Percentiles rank a stretch among this genome's conserved stretches.
Conservation (phyloP, 2,329 filamentous ascomycete species). For the Zasmidium angulare region DNA sequence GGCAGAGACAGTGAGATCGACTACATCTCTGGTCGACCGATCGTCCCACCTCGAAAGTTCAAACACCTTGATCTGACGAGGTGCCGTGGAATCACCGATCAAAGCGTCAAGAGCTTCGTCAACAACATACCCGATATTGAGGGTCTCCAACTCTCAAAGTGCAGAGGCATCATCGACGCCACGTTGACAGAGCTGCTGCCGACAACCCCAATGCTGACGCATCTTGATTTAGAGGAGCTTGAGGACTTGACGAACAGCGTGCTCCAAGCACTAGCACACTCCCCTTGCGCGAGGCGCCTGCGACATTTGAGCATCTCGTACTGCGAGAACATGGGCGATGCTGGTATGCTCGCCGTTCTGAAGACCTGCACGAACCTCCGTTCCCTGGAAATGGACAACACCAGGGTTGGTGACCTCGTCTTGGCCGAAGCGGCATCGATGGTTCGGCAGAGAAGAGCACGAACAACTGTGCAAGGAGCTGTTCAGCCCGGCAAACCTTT, state of each 20-base stretch:
- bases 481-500: slow-evolving; percentile 12
- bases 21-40: slow-evolving; percentile 70
- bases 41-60: slow-evolving; percentile 74
- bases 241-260: slow-evolving; percentile 72
- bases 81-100: slow-evolving; percentile 71
- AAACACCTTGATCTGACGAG: slow-evolving; percentile 83
- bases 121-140: slow-evolving; percentile 76
- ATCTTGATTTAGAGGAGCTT: slow-evolving; percentile 87
- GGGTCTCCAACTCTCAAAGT: slow-evolving; percentile 79
- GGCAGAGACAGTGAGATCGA: slow-evolving; percentile 77
- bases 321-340: slow-evolving; percentile 81
- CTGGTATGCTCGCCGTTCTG: slow-evolving; percentile 78
- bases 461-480: slow-evolving; percentile 41
- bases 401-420: slow-evolving; percentile 80
- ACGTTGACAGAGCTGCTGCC: slow-evolving; percentile 71
- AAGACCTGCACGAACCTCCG: slow-evolving; percentile 69
- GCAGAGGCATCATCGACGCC: slow-evolving; percentile 69
- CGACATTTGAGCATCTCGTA: slow-evolving; percentile 85
- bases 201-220: slow-evolving; percentile 74
- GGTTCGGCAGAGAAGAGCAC: slow-evolving; percentile 59
- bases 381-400: slow-evolving; percentile 88
- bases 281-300: slow-evolving; percentile 70
- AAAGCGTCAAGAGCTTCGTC: slow-evolving; percentile 69
- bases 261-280: slow-evolving; percentile 71
- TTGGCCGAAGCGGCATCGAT: slow-evolving; percentile 82